Evolutionary conservation across 202 grass and related monocot species (phyloP).

Genomic region (Cymbopogon flexuosus): DNA sequence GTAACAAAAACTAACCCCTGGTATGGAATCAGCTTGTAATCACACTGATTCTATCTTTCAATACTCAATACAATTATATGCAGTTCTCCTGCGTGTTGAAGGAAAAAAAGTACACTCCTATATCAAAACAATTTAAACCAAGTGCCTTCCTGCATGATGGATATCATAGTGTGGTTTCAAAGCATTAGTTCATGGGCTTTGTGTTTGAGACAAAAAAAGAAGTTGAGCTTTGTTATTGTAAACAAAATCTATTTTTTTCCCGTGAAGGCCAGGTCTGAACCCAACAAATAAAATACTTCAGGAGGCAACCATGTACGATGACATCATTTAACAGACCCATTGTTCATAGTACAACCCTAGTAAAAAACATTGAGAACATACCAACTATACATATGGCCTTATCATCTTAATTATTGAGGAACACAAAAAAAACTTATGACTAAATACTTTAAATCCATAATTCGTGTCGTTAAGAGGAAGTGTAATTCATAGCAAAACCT

Average conservation of each 20-base stretch:
- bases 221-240: background rate
- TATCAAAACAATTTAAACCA: background rate
- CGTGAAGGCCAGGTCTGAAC: background rate
- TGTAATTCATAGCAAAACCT: conserved; percentile 6
- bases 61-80: background rate
- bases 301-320: background rate
- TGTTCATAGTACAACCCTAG: background rate
- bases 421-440: conserved; percentile 10
- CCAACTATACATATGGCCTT: background rate
- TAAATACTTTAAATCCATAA: conserved; percentile 15
- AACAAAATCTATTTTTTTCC: background rate
- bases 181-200: background rate
- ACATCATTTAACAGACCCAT: conserved; percentile 11
- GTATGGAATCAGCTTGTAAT: background rate
- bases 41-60: background rate
- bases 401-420: conserved; percentile 1
- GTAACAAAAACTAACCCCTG: background rate
- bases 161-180: background rate
- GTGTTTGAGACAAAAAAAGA: background rate
- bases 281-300: background rate
- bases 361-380: background rate
- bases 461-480: background rate
- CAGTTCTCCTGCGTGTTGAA: background rate
- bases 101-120: background rate
- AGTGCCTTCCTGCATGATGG: background rate